Conservation (phyloP, 371 early-diverging fungal genomes). For the Mucor piriformis region DNA sequence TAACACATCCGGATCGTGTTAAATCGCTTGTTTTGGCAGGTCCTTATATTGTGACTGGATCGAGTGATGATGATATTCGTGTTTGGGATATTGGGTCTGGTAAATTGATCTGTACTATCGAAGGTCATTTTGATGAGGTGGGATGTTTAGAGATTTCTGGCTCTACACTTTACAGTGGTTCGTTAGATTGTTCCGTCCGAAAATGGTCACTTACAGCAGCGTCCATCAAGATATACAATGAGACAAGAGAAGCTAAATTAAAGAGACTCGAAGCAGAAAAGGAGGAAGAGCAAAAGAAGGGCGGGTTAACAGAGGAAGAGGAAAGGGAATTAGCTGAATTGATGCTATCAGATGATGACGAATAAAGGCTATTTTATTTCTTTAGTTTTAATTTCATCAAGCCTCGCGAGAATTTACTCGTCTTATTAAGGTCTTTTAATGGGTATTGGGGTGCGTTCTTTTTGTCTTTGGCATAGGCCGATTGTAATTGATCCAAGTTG, state of each 20-base stretch:
- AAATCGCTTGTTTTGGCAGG: conserved; percentile 67
- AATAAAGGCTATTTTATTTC: conserved; percentile 8
- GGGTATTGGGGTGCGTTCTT: conserved; percentile 36
- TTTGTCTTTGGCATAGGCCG: conserved; percentile 37
- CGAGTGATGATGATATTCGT: conserved; percentile 80
- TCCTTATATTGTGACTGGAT: conserved; percentile 74
- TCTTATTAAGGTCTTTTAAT: conserved; percentile 21
- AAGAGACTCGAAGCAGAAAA: conserved; percentile 21
- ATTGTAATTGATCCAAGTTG: conserved; percentile 37
- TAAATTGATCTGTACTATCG: conserved; percentile 63
- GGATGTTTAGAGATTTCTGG: conserved; percentile 59
- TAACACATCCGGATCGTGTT: conserved; percentile 83
- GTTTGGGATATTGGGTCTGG: conserved; percentile 82
- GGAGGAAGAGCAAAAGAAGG: conserved; percentile 19
- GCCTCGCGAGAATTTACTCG: conserved; percentile 17
- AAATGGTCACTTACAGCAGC: conserved; percentile 64
- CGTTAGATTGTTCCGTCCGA: conserved; percentile 79
- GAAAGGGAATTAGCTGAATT: conserved; percentile 82
- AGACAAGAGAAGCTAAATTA: conserved; percentile 17
- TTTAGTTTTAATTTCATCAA: conserved; percentile 19
- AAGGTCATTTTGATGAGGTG: conserved; percentile 85
- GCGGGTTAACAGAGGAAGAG: conserved; percentile 76
- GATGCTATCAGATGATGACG: conserved; percentile 56
- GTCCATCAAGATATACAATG: conserved; percentile 36
- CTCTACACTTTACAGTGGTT: conserved; percentile 68